Base-by-base conservation (phyloP, 2,329 filamentous ascomycete species). In the Apiospora phragmitis region DNA sequence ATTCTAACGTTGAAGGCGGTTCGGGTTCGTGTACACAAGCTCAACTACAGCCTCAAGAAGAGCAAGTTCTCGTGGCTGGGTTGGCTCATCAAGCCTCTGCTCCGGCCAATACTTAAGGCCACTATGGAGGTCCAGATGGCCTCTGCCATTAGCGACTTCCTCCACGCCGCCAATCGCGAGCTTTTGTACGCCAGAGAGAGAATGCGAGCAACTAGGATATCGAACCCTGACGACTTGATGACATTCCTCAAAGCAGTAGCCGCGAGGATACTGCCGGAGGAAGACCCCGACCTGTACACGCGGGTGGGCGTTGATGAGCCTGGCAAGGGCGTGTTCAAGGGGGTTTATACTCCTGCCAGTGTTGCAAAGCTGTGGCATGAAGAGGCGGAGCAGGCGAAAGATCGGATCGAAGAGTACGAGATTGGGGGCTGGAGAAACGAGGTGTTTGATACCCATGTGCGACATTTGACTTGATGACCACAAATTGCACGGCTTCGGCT, bases 311-410 rank as follows among this genome's bases (percentile, higher is more conserved):
- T 97, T 12, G 87, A 88, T 32, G 78, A 83, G 74, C 85, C 85
- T 8, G 85, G 85, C 3, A 70, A 75, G 4, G 88, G 87, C 14
- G 83, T 95, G 0, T 98, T 98, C 84, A 90, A 90, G 75, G 93
- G 92, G 4, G 88, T 94, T 1, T 98, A 97, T 82, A 92, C 95
- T 0, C 95, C 95, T 0, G 95, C 94, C 0, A 97, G 94, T 80
- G 84, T 98, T 35, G 93, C 96, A 68, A 94, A 93, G 82, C 81
- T 97, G n/a, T 97, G 94, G 94, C 89, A 95, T 74, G 91, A 94
- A 74, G 92, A 97, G 81, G 94, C 90, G 0, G 82, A 85, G 29
- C 85, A 86, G 72, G 94, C 93, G 0, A 86, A 86, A 26, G 93
- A 97, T 80, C 87, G 90, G 51, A 89, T 97, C 47, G 90, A 95